Evolutionary conservation across 495 filamentous ascomycete genomes (phyloP), one percentile per base, ranked within the genome.

Genomic region (Umbilicaria muhlenbergii): DNA sequence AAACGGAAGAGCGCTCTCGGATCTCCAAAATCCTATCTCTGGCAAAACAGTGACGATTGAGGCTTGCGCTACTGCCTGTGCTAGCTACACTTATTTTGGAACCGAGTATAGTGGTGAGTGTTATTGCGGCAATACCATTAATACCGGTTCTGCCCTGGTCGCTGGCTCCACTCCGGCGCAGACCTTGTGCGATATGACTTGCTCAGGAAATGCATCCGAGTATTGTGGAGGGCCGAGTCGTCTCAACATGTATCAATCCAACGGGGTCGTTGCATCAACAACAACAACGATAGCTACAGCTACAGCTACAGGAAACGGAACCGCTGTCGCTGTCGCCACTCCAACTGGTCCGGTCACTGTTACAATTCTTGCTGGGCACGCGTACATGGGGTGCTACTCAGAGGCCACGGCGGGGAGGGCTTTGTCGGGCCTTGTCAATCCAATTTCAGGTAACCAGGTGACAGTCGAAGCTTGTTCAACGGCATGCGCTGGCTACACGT

Each of bases 71-170:
- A 41, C 43, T 0, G 42, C 50, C 33, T 66, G 65, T 35, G 41
- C 38, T 13, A 45, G 51, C 7, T 60, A 50, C 24, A 44, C 24
- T 6, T 67, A 65, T 41, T 60, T 62, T 15, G 58, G 58, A 33
- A 46, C 62, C 11, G 62, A 67, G 47, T 65, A 61, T 44, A 41
- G 46, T 33, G 42, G 32, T 5, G 60, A 67, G 50, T 67, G 61
- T 50, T 63, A 52, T 50, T 82, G 78, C 52, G 74, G 69, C 28
- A 74, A 77, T 39, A 53, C 55, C 1, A 43, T 58, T 8, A 39
- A 41, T 24, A 40, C 49, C 2, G 55, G 52, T 21, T 51, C 49
- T 17, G 34, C 34, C 36, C 49, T 14, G 14, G 38, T 53, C 11
- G 49, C 42, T 43, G 54, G 44, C 4, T 53, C 51, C 32, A 50